Percentiles rank a stretch among this genome's conserved stretches.
phyloP scores from a whole-genome alignment of 139 green algal genomes.

The Chlorella ohadii region DNA sequence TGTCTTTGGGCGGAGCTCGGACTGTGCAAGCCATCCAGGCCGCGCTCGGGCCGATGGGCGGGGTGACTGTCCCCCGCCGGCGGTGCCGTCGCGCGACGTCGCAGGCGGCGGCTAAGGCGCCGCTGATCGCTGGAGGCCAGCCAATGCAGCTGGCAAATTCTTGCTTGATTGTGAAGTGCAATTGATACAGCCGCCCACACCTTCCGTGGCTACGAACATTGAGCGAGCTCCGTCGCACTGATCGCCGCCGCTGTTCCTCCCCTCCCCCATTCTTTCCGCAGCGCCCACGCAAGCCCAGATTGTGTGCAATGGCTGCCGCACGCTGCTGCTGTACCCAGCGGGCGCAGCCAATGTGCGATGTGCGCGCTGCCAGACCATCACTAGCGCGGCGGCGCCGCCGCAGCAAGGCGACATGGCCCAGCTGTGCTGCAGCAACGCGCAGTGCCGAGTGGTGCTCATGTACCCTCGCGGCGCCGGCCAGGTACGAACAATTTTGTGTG shows the following conservation, averaged over 20 bases:
- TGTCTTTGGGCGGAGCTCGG: no score
- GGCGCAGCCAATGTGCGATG: slow-evolving; percentile 85
- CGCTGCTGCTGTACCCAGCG: slow-evolving; percentile 87
- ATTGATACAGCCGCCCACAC: no score
- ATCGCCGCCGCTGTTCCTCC: no score
- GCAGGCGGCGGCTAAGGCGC: no score
- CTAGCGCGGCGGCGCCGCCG: not conserved
- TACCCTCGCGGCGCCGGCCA: slow-evolving; percentile 89
- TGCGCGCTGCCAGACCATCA: slow-evolving; percentile 12
- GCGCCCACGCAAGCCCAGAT: slow-evolving; percentile 59
- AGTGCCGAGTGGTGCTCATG: slow-evolving; percentile 86
- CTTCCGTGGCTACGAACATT: no score
- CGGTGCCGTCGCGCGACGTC: no score
- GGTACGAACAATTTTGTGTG: not conserved
- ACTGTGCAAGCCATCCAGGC: no score
- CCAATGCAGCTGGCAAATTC: no score
- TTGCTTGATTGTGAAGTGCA: no score
- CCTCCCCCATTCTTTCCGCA: not conserved
- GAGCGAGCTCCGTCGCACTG: no score
- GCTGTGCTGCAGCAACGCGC: slow-evolving; percentile 83
- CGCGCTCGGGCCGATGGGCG: no score
- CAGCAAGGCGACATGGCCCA: slow-evolving; percentile 78
- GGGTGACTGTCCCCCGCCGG: no score
- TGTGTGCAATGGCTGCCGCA: slow-evolving; percentile 81
- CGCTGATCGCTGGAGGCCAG: not conserved